phyloP scores from a whole-genome alignment of 2,329 filamentous ascomycete species.

The Tricladium varicosporioides region DNA sequence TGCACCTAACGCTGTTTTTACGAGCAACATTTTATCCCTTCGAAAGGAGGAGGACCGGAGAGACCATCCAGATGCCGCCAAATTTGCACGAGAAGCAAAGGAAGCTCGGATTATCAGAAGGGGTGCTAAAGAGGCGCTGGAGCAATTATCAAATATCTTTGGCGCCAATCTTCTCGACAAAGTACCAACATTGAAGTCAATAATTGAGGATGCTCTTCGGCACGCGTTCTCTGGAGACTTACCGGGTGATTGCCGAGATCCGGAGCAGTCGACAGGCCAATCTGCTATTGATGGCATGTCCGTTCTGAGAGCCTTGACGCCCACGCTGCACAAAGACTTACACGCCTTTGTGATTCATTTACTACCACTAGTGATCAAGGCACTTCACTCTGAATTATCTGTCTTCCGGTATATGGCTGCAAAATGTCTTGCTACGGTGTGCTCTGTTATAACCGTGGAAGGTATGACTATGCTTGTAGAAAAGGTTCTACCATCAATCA shows the following conservation, averaged over 20 bases:
- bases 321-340: constrained; percentile 76
- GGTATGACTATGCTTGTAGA: constrained; percentile 96
- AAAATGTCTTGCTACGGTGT: constrained; percentile 95
- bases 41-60: constrained; percentile 96
- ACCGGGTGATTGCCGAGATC: constrained; percentile 69
- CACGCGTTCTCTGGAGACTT: constrained; percentile 72
- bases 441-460: constrained; percentile 91
- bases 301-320: constrained; percentile 85
- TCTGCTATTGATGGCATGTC: constrained; percentile 94
- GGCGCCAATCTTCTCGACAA: constrained; percentile 74
- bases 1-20: constrained; percentile 74
- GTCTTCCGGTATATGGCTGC: constrained; percentile 96
- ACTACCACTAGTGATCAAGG: constrained; percentile 82
- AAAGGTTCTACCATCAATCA: constrained; percentile 87
- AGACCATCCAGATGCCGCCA: constrained; percentile 86
- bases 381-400: constrained; percentile 81
- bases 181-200: constrained; percentile 75
- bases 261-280: constrained; percentile 76
- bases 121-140: constrained; percentile 90
- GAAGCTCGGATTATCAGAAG: constrained; percentile 86
- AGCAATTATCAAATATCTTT: constrained; percentile 80
- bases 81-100: constrained; percentile 85
- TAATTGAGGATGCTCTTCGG: constrained; percentile 79
- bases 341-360: constrained; percentile 79
- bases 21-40: constrained; percentile 82